phyloP scores from a whole-genome alignment of 495 filamentous ascomycete genomes.

The Endocarpon pusillum region DNA sequence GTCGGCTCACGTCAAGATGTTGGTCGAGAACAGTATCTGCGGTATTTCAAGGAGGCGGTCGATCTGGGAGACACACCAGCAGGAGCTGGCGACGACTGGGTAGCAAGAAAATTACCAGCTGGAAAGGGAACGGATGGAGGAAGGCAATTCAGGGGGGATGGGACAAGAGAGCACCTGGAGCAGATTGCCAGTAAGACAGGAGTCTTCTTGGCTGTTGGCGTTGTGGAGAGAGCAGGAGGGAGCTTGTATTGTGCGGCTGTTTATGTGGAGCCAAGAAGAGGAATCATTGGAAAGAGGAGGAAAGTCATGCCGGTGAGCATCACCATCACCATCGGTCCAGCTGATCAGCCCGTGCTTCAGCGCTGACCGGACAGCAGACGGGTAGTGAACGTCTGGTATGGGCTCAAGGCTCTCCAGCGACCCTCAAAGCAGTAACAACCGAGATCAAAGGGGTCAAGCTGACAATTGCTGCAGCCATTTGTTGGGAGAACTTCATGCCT shows the following conservation, averaged over 20 bases:
- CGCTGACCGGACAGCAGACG: slow-evolving; percentile 30
- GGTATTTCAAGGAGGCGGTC: slow-evolving; percentile 61
- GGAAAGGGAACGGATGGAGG: slow-evolving; percentile 23
- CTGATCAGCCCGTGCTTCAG: neutral
- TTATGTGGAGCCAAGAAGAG: slow-evolving; percentile 60
- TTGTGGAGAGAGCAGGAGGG: slow-evolving; percentile 66
- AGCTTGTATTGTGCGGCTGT: slow-evolving; percentile 72
- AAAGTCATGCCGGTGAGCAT: slow-evolving; percentile 74
- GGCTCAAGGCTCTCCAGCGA: slow-evolving; percentile 71
- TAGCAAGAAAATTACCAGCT: slow-evolving; percentile 39
- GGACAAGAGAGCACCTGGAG: slow-evolving; percentile 70
- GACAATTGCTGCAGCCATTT: slow-evolving; percentile 73
- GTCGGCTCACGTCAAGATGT: slow-evolving; percentile 49
- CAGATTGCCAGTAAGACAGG: slow-evolving; percentile 52
- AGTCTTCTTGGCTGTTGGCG: slow-evolving; percentile 62
- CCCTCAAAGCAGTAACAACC: slow-evolving; percentile 66
- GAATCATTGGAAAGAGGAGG: slow-evolving; percentile 67
- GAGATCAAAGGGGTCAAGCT: slow-evolving; percentile 61
- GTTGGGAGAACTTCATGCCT: slow-evolving; percentile 98
- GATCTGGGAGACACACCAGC: slow-evolving; percentile 75
- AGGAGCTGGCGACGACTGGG: slow-evolving; percentile 59
- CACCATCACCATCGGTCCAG: slow-evolving; percentile 3
- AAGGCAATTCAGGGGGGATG: slow-evolving; percentile 47
- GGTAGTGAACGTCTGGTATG: slow-evolving; percentile 70
- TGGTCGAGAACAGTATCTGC: slow-evolving; percentile 70